Conservation (phyloP, 306 rosid species). For the Oemleria cerasiformis region DNA sequence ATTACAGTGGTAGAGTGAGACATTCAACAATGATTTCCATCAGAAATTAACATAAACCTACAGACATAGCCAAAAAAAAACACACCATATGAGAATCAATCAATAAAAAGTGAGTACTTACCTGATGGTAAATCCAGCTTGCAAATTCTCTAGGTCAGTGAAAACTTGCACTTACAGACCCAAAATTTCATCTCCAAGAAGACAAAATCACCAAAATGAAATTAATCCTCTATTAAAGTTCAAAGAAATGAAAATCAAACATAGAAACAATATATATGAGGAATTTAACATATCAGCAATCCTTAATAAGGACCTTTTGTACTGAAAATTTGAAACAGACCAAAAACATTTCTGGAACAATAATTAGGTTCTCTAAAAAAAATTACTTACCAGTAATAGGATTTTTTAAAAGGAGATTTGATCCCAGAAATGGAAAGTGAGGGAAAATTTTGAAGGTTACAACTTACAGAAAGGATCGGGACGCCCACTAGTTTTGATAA, state of each 20-base stretch:
- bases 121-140: constrained; percentile 28
- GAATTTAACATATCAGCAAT: constrained; percentile 14
- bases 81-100: not conserved
- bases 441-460: constrained; percentile 35
- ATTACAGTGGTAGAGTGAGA: not conserved
- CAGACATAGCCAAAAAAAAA: constrained; percentile 9
- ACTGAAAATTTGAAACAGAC: not conserved
- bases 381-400: not conserved
- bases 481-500: constrained; percentile 45
- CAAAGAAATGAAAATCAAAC: not conserved
- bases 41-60: not conserved
- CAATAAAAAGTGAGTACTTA: constrained; percentile 12
- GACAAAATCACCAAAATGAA: not conserved
- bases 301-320: not conserved
- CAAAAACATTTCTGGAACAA: constrained; percentile 11
- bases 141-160: constrained; percentile 16
- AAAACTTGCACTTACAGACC: constrained; percentile 24
- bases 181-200: constrained; percentile 19
- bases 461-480: constrained; percentile 30
- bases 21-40: constrained; percentile 16
- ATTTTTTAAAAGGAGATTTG: not conserved
- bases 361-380: constrained; percentile 7
- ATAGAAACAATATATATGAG: constrained; percentile 5
- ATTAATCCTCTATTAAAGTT: constrained; percentile 20
- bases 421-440: constrained; percentile 24